Base-by-base conservation (phyloP, 1,139 yeast genomes). In the Lodderomyces elongisporus region DNA sequence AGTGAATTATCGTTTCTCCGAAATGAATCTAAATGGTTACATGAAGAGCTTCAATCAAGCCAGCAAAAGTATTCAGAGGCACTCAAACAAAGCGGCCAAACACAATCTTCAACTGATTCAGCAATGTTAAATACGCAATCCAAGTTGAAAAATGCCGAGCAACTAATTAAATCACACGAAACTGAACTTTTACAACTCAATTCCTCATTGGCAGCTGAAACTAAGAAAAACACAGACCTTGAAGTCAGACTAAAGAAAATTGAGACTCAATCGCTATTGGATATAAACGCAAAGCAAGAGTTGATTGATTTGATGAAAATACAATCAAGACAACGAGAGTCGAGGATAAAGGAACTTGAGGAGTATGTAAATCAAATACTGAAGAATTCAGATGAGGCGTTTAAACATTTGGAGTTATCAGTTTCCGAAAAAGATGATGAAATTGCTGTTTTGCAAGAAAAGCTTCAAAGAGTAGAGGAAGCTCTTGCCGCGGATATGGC, bases 221-320 rank as follows among this genome's bases (percentile, higher is more conserved):
- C 68, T 5, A 57, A 72, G 1, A 46, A 62, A 6, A 65, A 67
- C 16, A 45, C 59, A 2, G 64, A 62, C 31, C 42, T 52, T 13
- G 60, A 54, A 31, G 77, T 74, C 41, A 25, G 25, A 20, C 14
- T 25, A 7, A 25, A 14, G 14, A n/a, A 27, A n/a, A 22, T 25
- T 14, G 29, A 31, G 12, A 74, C 75, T 20, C 77, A 73, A 28
- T 78, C 76, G 46, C 56, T 77, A 28, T 72, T 71, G 34, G 95
- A 85, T 47, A 62, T 83, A 49, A 58, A 75, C 2, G 59, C 76
- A 25, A 87, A 82, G 51, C 79, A 79, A 39, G 77, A 85, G 32
- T 56, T 80, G 25, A 65, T 77, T 2, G 77, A 73, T 30, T 62
- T 84, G 14, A 66, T 85, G 41, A 77, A 80, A 35, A 46, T 61